Conservation (phyloP, 768 basidiomycete species). For the Amanita subjunquillea region DNA sequence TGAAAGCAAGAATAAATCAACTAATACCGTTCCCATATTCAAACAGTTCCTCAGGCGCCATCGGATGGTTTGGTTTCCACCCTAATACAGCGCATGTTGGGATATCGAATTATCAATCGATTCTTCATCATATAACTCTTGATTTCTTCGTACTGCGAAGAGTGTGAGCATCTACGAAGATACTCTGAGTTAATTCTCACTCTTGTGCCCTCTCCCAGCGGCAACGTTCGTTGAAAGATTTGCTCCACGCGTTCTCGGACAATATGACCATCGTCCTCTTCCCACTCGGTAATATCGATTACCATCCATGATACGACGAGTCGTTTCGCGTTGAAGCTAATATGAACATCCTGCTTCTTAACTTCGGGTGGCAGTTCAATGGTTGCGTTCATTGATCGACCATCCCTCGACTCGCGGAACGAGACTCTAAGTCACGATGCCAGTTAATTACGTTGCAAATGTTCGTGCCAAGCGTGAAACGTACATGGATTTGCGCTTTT, state of each 20-base stretch:
- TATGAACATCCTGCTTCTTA: conserved; percentile 64
- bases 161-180: background rate
- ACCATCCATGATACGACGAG: conserved; percentile 61
- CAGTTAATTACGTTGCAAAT: conserved; percentile 7
- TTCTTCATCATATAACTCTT: conserved; percentile 55
- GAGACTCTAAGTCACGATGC: conserved; percentile 36
- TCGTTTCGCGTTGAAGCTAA: conserved; percentile 56
- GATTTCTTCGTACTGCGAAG: conserved; percentile 59
- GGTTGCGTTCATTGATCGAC: conserved; percentile 57
- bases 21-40: background rate
- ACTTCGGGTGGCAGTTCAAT: conserved; percentile 62
- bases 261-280: conserved; percentile 49
- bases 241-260: conserved; percentile 55
- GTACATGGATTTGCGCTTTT: conserved; percentile 59
- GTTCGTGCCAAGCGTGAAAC: conserved; percentile 14
- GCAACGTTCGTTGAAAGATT: conserved; percentile 56
- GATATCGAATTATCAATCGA: conserved; percentile 55
- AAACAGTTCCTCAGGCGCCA: background rate
- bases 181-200: conserved; percentile 22
- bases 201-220: conserved; percentile 65
- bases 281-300: conserved; percentile 47
- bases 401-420: conserved; percentile 63
- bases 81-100: conserved; percentile 41
- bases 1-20: background rate
- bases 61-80: conserved; percentile 20